These are phyloP conservation scores for Insectozyma bohioensis DNA, from an alignment of 1,139 yeast species.

Conservation along the genomic window DNA sequence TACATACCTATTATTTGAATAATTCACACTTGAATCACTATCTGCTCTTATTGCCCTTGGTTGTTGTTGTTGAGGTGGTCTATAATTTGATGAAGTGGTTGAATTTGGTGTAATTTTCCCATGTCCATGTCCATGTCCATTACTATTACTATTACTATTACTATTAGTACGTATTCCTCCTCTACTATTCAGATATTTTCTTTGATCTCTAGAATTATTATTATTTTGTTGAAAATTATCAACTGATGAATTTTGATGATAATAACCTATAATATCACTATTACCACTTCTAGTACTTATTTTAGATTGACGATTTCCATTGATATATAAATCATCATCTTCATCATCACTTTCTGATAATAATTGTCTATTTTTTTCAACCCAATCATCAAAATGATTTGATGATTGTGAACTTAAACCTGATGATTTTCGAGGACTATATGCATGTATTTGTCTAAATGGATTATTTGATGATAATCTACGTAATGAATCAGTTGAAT, in stretches of 20 bases:
- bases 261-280: slow-evolving; percentile 6
- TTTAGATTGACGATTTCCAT: slow-evolving; percentile 1
- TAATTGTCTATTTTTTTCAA: slow-evolving; percentile 44
- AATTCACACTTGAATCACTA: slow-evolving; percentile 44
- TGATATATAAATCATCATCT: slow-evolving; percentile 24
- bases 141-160: slow-evolving; percentile 2
- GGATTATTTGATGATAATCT: slow-evolving; percentile 62
- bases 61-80: slow-evolving; percentile 25
- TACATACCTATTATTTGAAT: slow-evolving; percentile 31
- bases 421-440: slow-evolving; percentile 16
- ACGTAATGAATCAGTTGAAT: slow-evolving; percentile 40
- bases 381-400: slow-evolving; percentile 51
- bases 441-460: slow-evolving; percentile 33
- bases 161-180: too few relatives aligned
- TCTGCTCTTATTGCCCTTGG: slow-evolving; percentile 30
- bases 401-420: slow-evolving; percentile 20
- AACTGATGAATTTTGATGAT: slow-evolving; percentile 6
- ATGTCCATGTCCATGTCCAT: slow-evolving; percentile 17
- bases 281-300: slow-evolving; percentile 2
- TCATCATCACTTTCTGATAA: slow-evolving; percentile 45
- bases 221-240: slow-evolving; percentile 3
- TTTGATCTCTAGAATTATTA: too few relatives aligned
- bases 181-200: slow-evolving; percentile 1
- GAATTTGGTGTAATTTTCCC: slow-evolving; percentile 1
- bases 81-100: slow-evolving; percentile 1